A percentile compares a stretch with the other conserved stretches of the same genome.
These are phyloP conservation scores for Apodospora peruviana DNA, from an alignment of 495 filamentous ascomycete species.

Conservation along the genomic window DNA sequence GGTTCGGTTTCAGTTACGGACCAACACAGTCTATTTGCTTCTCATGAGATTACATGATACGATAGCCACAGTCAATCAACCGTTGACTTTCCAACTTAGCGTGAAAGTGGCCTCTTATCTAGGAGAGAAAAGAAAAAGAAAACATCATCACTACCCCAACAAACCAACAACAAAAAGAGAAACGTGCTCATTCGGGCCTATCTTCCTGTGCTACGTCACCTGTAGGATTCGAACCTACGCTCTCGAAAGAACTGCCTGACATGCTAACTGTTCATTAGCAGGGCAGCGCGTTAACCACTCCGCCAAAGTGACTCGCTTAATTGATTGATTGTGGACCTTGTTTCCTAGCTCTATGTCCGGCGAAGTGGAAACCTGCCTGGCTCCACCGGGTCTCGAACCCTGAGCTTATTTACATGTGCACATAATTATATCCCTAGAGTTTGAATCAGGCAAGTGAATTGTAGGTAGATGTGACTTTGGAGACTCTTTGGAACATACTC, in stretches of 20 bases:
- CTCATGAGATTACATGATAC: background rate
- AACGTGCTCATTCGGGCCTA: no score
- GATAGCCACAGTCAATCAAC: background rate
- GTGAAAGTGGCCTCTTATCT: background rate
- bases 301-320: constrained; percentile 17
- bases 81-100: no score
- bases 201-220: constrained; percentile 10
- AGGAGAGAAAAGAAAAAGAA: background rate
- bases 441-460: no score
- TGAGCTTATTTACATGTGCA: no score
- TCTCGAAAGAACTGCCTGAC: constrained; percentile 20
- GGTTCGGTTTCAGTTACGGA: background rate
- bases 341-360: no score
- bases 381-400: no score
- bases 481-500: no score
- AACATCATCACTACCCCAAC: background rate
- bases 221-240: constrained; percentile 25
- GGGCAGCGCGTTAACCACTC: constrained; percentile 28
- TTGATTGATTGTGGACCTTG: background rate
- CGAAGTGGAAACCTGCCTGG: no score
- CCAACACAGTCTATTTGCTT: background rate
- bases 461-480: no score
- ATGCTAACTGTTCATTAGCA: constrained; percentile 17
- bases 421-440: no score
- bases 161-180: background rate